A percentile compares a stretch with the other conserved stretches of the same genome.
Evolutionary conservation across 345 rosid species (phyloP).

Genomic region (Turnera subulata): DNA sequence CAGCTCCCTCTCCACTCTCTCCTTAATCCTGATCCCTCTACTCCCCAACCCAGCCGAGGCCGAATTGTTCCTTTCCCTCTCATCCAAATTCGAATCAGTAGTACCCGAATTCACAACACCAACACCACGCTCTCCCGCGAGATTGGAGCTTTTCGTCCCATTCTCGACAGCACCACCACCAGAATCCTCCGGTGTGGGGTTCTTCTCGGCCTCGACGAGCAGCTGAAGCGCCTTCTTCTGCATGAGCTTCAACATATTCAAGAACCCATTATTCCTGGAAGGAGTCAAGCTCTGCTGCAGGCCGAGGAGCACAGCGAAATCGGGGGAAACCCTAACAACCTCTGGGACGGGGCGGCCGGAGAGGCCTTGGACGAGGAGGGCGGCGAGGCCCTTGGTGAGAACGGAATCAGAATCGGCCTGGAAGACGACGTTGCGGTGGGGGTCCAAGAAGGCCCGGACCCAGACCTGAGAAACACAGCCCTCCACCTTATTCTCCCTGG

Average conservation of each 20-base stretch:
- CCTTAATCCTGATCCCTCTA: constrained; percentile 70
- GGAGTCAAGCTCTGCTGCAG: constrained; percentile 83
- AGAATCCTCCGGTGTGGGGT: constrained; percentile 3
- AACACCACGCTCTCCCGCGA: constrained; percentile 9
- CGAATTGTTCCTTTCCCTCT: constrained; percentile 9
- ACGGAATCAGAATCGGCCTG: constrained; percentile 94
- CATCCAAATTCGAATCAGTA: constrained; percentile 25
- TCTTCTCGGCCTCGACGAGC: constrained; percentile 37
- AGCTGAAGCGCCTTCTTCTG: constrained; percentile 73
- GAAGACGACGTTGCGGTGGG: constrained; percentile 52
- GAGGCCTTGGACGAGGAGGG: constrained; percentile 78
- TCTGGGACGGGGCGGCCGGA: constrained; percentile 74
- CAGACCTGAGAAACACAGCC: constrained; percentile 97
- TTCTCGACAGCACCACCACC: not conserved
- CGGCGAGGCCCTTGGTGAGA: constrained; percentile 85
- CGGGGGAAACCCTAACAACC: constrained; percentile 67
- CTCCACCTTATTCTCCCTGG: constrained; percentile 75
- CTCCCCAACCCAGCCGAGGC: constrained; percentile 39
- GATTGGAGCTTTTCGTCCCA: constrained; percentile 4
- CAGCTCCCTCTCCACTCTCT: constrained; percentile 63
- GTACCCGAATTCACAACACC: constrained; percentile 5
- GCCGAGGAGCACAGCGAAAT: constrained; percentile 72
- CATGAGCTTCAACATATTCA: constrained; percentile 92
- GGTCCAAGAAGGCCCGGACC: constrained; percentile 84
- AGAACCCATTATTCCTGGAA: constrained; percentile 83